Evolutionary conservation across 1,139 yeast genomes (phyloP), one percentile per base, ranked within the genome.

Genomic region (Blastobotrys serpentis): DNA sequence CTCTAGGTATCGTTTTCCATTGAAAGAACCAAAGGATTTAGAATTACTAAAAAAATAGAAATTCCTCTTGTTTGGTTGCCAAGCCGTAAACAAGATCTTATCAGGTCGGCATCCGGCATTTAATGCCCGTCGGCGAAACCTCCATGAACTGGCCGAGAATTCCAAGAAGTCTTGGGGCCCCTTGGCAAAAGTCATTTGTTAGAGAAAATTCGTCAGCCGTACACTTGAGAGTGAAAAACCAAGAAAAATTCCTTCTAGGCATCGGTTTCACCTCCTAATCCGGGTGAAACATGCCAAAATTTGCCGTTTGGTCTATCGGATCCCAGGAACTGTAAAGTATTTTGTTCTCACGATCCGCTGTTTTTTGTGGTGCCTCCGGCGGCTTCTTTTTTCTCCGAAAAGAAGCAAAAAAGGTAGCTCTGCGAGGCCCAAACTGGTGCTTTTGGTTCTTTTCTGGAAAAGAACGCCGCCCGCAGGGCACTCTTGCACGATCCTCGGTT

Each of bases 61-160:
- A n/a, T n/a, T n/a, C n/a, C n/a, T n/a, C n/a, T n/a, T n/a, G n/a
- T n/a, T n/a, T n/a, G n/a, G n/a, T n/a, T n/a, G n/a, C n/a, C n/a
- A n/a, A n/a, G n/a, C n/a, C n/a, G n/a, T n/a, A n/a, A n/a, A n/a
- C n/a, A n/a, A n/a, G n/a, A n/a, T n/a, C n/a, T n/a, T n/a, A n/a
- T n/a, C n/a, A n/a, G n/a, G n/a, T n/a, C n/a, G n/a, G n/a, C n/a
- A n/a, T n/a, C n/a, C n/a, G n/a, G n/a, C n/a, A n/a, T n/a, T n/a
- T n/a, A n/a, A n/a, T n/a, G n/a, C n/a, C 39, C 14, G n/a, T 34
- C 39, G 39, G 39, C 3, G 39, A 18, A 18, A n/a, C n/a, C 22
- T 16, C 11, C 22, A 18, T 17, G 39, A 22, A 34, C n/a, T n/a
- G n/a, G 39, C 39, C 22, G 6, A 34, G 21, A 19, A 18, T 6